Conservation (phyloP, 306 rosid species). For the Begonia masoniana region DNA sequence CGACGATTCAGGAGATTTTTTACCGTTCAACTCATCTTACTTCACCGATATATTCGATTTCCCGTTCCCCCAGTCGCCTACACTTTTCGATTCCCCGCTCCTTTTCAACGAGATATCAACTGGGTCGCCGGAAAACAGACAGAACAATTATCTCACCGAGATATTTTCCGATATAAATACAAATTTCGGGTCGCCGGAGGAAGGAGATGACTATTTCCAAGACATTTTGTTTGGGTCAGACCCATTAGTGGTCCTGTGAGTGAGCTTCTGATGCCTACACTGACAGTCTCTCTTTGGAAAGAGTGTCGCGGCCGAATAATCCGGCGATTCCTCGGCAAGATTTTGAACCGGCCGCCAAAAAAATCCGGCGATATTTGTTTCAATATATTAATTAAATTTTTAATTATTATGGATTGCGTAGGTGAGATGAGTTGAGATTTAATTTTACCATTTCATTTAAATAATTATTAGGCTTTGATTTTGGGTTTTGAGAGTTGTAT, state of each 20-base stretch:
- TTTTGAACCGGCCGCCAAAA: constrained; percentile 34
- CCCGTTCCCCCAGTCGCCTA: constrained; percentile 20
- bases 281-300: background rate
- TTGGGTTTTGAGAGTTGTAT: no score
- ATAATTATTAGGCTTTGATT: no score
- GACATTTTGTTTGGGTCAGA: constrained; percentile 63
- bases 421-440: no score
- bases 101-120: constrained; percentile 16
- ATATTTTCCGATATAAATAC: constrained; percentile 22
- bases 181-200: constrained; percentile 28
- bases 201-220: constrained; percentile 62
- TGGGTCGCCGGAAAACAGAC: constrained; percentile 7
- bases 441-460: no score
- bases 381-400: background rate
- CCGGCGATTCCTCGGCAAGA: constrained; percentile 27
- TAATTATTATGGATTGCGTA: no score
- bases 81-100: constrained; percentile 9
- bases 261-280: background rate
- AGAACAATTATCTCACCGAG: constrained; percentile 25
- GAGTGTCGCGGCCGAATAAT: constrained; percentile 23
- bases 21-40: constrained; percentile 20
- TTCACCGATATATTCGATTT: constrained; percentile 40
- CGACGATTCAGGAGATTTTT: constrained; percentile 16
- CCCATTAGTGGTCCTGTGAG: constrained; percentile 61
- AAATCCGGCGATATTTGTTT: constrained; percentile 1